phyloP scores from a whole-genome alignment of 2,329 filamentous ascomycete genomes.

The Fusarium sp. region DNA sequence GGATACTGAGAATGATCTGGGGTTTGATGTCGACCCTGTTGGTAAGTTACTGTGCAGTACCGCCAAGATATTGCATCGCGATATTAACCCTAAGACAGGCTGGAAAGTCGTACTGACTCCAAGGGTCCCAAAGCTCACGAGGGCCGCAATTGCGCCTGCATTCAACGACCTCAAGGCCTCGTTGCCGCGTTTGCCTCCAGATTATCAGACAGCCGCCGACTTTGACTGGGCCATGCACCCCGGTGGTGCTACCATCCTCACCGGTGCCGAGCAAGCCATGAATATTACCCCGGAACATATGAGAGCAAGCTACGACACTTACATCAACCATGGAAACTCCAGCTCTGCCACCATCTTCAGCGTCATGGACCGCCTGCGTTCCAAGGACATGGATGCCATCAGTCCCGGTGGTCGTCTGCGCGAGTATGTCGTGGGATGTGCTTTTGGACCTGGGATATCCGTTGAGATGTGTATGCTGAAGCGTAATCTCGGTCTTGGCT shows the following conservation, averaged over 20 bases:
- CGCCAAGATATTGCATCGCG: not conserved
- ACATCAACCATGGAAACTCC: slow-evolving; percentile 76
- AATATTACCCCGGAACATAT: slow-evolving; percentile 72
- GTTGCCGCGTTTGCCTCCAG: slow-evolving; percentile 58
- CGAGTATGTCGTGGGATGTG: slow-evolving; percentile 74
- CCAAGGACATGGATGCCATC: slow-evolving; percentile 69
- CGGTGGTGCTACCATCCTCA: slow-evolving; percentile 74
- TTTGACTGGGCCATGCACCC: slow-evolving; percentile 83
- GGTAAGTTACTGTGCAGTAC: slow-evolving; percentile 55
- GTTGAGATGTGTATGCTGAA: slow-evolving; percentile 77
- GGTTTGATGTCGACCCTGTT: slow-evolving; percentile 73
- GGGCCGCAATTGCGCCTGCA: slow-evolving; percentile 62
- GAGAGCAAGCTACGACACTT: slow-evolving; percentile 76
- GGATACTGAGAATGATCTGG: slow-evolving; percentile 71
- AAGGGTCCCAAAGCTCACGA: slow-evolving; percentile 69
- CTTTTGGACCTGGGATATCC: slow-evolving; percentile 77
- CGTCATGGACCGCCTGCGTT: slow-evolving; percentile 71
- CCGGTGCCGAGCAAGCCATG: slow-evolving; percentile 71
- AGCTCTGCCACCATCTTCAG: slow-evolving; percentile 77
- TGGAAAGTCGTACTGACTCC: slow-evolving; percentile 77
- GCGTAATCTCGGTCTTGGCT: slow-evolving; percentile 49
- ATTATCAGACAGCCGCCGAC: slow-evolving; percentile 62
- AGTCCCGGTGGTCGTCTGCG: slow-evolving; percentile 62
- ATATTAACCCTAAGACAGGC: slow-evolving; percentile 51
- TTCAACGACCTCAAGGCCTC: slow-evolving; percentile 67